Evolutionary conservation across 441 rosid species (phyloP), one percentile per base, ranked within the genome.

Genomic region (Gossypium gossypioides): DNA sequence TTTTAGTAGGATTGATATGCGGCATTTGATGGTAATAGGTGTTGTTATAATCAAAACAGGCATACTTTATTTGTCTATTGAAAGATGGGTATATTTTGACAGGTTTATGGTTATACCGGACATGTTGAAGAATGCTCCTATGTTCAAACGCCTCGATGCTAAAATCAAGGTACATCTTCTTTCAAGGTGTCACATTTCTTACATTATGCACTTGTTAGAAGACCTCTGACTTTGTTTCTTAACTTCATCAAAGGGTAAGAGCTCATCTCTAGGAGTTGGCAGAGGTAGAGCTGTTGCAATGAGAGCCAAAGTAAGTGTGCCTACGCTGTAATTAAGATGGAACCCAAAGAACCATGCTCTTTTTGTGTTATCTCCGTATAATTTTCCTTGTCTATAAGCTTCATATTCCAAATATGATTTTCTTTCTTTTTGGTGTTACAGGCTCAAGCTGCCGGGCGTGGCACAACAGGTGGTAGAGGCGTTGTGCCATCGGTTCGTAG

Each of bases 61-160:
- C 29, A 1, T 66, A 6, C 19, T 2, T 22, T 19, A 3, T 37
- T 27, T 34, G 40, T 56, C 25, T 24, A 15, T 67, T 44, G 48
- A 16, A 9, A 65, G n/a, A 13, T 67, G 44, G 19, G 4, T 7
- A 1, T 25, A 54, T 72, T 82, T 65, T 75, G 27, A 75, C 80
- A 94, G 99, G 86, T 95, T 92, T 79, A 91, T 95, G 99, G 96
- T 95, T 78, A 95, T 95, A 84, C 97, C 97, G 3, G 99, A 95
- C 83, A 95, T 95, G 96, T 84, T 92, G 72, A 95, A 95, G 86
- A 89, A 95, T 55, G 97, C 99, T 77, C 99, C 99, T 3, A 93
- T 91, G 97, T 93, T 91, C 84, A 93, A 91, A 83, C 95, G 95
- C 24, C 80, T 90, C 64, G 98, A 93, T 84, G 97, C 98, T 72